A percentile compares a stretch with the other conserved stretches of the same genome.
phyloP scores from a whole-genome alignment of 371 early-diverging fungal genomes.

The Gilbertella persicaria region DNA sequence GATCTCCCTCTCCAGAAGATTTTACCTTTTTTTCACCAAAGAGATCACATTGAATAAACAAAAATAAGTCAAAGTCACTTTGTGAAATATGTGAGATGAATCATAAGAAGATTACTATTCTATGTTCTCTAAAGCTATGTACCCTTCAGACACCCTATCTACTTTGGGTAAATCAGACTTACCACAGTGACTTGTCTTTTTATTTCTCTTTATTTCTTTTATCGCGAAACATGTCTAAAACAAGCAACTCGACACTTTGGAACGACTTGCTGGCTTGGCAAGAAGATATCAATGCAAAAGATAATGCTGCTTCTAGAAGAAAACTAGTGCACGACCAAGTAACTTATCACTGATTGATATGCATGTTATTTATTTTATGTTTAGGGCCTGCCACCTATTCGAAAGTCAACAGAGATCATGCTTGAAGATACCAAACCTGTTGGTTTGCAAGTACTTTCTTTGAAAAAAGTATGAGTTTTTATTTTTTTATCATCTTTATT shows the following conservation, averaged over 20 bases:
- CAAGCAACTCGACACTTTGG: slow-evolving; percentile 20
- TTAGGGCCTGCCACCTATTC: not conserved
- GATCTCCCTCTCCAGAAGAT: no score
- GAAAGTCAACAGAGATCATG: not conserved
- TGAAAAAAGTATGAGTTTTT: not conserved
- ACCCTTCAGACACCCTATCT: no score
- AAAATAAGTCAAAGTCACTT: no score
- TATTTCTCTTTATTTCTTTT: no score
- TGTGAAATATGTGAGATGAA: no score
- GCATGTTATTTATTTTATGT: not conserved
- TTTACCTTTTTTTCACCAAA: no score
- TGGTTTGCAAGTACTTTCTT: not conserved
- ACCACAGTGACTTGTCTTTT: no score
- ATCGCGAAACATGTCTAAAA: not conserved
- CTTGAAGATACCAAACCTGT: not conserved
- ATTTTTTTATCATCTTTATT: not conserved
- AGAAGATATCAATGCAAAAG: slow-evolving; percentile 22
- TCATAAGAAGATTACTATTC: no score
- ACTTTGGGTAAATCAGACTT: no score
- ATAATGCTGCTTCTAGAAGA: slow-evolving; percentile 15
- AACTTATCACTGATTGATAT: not conserved
- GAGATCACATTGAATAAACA: no score
- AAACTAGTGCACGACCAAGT: slow-evolving; percentile 28
- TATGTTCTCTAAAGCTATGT: no score
- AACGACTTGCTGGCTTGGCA: slow-evolving; percentile 25